A percentile compares a stretch with the other conserved stretches of the same genome.
Conservation (phyloP, 176 grass and related monocot genomes). For the Tuctoria greenei region DNA sequence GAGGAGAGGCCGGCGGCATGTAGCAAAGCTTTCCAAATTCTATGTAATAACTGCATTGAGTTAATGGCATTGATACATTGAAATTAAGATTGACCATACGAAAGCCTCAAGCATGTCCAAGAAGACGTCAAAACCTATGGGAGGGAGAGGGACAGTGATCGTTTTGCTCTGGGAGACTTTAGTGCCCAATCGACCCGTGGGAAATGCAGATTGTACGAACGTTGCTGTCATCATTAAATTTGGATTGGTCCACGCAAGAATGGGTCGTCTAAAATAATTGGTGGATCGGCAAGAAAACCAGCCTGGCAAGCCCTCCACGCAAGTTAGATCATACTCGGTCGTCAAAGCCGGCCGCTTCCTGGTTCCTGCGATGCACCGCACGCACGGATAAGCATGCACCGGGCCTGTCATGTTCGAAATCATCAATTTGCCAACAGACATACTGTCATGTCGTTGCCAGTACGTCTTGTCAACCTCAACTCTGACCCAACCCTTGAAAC, state of each 20-base stretch:
- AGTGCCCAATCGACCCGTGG: background rate
- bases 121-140: no score
- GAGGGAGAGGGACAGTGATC: background rate
- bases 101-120: no score
- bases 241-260: conserved; percentile 11
- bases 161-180: background rate
- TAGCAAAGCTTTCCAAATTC: no score
- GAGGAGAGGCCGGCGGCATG: no score
- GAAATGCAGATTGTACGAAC: conserved; percentile 2
- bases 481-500: no score
- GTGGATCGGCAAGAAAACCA: conserved; percentile 28
- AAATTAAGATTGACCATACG: no score
- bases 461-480: no score
- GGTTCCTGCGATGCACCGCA: background rate
- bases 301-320: background rate
- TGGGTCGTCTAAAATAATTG: conserved; percentile 19
- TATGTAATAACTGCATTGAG: no score
- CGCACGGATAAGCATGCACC: background rate
- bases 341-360: conserved; percentile 1
- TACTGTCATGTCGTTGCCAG: no score
- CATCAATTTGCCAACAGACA: background rate
- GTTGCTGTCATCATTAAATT: conserved; percentile 21
- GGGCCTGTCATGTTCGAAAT: background rate
- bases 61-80: no score
- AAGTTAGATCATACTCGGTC: conserved; percentile 18